Evolutionary conservation across 805 yeast genomes (phyloP), one percentile per base, ranked within the genome.

Genomic region (Saturnispora bothae): DNA sequence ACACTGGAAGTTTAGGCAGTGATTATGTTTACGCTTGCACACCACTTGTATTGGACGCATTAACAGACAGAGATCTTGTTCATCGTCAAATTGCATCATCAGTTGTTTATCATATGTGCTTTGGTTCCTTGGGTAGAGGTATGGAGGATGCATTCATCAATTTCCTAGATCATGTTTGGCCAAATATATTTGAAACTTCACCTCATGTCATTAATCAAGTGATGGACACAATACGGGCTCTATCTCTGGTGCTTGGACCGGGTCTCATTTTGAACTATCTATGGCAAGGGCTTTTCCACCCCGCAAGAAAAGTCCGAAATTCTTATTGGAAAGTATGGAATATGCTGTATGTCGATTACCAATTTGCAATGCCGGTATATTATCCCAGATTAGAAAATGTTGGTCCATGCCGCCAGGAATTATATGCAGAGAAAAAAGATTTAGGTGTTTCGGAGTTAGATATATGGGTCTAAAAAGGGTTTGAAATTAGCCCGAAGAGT

Each of bases 61-160:
- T 92, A 22, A 83, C 83, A 0, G 95, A 88, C 53, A 68, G 95
- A 41, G 96, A 86, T 54, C 78, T 76, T 34, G 96, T 89, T 4
- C 96, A 88, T 52, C 71, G 98, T 33, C 99, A 92, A 57, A 89
- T 96, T 0, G 96, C 96, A 0, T 84, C 97, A 0, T 77, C 84
- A 1, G 94, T 84, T 1, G 76, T 85, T 1, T 75, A 74, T 52
- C 94, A 85, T 48, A 65, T 92, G 55, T 85, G 96, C 0, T 56
- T 86, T 25, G 79, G 86, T 25, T 79, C 86, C 14, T 77, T 89
- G 51, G 96, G 96, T 1, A 53, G 65, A 3, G 86, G 88, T 0
- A 66, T 70, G 40, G 95, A 84, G 47, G 94, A 80, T 46, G 83
- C 85, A 0, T 85, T 92, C 62, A 54, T 84, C 9, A 96, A 92